Percentiles rank a stretch among this genome's conserved stretches.
These are phyloP conservation scores for Pyronema domesticum DNA, from an alignment of 495 filamentous ascomycete species.

Conservation along the genomic window DNA sequence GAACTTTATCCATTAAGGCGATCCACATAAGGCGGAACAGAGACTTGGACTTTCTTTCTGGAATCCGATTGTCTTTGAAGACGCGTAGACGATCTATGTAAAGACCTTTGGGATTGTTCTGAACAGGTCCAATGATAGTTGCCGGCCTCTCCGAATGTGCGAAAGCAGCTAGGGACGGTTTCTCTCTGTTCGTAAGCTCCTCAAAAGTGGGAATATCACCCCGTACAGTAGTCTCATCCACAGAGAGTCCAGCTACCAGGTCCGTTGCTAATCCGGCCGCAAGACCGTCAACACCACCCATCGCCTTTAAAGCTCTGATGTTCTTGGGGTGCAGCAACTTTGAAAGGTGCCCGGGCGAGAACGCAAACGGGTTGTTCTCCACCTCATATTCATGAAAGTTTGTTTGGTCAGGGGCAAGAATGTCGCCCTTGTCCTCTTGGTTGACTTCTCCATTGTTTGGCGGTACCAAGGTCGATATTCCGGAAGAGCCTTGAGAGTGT, in stretches of 20 bases:
- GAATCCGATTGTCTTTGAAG: conserved; percentile 51
- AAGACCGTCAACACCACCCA: conserved; percentile 60
- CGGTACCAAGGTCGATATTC: neutral
- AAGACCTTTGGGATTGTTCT: conserved; percentile 12
- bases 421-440: conserved; percentile 36
- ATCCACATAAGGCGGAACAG: conserved; percentile 63
- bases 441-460: neutral
- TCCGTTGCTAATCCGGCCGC: conserved; percentile 62
- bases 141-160: conserved; percentile 14
- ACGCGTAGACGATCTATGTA: conserved; percentile 50
- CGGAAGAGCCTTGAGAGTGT: neutral
- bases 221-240: conserved; percentile 51
- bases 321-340: conserved; percentile 73
- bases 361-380: conserved; percentile 63
- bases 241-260: conserved; percentile 46
- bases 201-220: conserved; percentile 48
- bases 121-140: conserved; percentile 22
- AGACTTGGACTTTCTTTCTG: conserved; percentile 51
- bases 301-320: conserved; percentile 53
- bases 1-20: conserved; percentile 67
- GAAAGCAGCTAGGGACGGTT: conserved; percentile 11
- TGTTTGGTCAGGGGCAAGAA: conserved; percentile 49
- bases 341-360: conserved; percentile 59
- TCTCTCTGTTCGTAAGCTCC: conserved; percentile 32
- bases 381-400: conserved; percentile 56